phyloP scores from a whole-genome alignment of 805 yeast species.

The Wickerhamiella musiphila region DNA sequence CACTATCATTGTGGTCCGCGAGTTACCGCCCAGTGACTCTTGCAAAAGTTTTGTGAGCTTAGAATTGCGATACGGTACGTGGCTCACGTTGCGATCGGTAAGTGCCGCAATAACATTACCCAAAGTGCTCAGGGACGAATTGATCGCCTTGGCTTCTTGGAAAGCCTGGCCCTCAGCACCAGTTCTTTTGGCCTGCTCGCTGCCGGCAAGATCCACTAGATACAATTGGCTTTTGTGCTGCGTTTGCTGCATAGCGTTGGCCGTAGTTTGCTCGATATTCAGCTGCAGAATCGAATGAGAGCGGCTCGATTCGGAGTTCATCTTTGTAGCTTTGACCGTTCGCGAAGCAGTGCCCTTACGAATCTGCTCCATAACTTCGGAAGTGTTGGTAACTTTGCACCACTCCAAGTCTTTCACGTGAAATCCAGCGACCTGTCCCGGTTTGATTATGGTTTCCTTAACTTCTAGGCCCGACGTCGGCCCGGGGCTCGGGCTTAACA shows the following conservation, averaged over 20 bases:
- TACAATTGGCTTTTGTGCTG: slow-evolving; percentile 47
- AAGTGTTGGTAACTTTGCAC: slow-evolving; percentile 37
- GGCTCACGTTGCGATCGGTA: slow-evolving; percentile 48
- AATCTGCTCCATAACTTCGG: slow-evolving; percentile 42
- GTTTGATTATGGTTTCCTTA: slow-evolving; percentile 10
- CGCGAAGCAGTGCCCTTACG: slow-evolving; percentile 40
- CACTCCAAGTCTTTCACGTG: slow-evolving; percentile 55
- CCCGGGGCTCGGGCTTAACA: slow-evolving; percentile 41
- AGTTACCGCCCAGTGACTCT: slow-evolving; percentile 69
- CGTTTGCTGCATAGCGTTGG: slow-evolving; percentile 40
- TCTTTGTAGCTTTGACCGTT: slow-evolving; percentile 41
- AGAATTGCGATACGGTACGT: slow-evolving; percentile 63
- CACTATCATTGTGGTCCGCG: slow-evolving; percentile 54
- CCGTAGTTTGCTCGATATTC: slow-evolving; percentile 39
- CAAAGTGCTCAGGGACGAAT: slow-evolving; percentile 55
- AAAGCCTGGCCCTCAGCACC: slow-evolving; percentile 60
- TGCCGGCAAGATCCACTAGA: slow-evolving; percentile 74
- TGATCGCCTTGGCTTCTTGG: slow-evolving; percentile 75
- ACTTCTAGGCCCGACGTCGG: too few species aligned
- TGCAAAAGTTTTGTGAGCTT: slow-evolving; percentile 62
- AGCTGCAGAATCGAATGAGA: slow-evolving; percentile 69
- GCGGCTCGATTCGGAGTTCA: slow-evolving; percentile 60
- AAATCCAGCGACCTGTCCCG: slow-evolving; percentile 32
- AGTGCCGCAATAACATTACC: slow-evolving; percentile 71
- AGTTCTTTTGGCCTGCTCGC: slow-evolving; percentile 62